Base-by-base conservation (phyloP, 306 rosid genomes). In the Astragalus glycyphyllos region DNA sequence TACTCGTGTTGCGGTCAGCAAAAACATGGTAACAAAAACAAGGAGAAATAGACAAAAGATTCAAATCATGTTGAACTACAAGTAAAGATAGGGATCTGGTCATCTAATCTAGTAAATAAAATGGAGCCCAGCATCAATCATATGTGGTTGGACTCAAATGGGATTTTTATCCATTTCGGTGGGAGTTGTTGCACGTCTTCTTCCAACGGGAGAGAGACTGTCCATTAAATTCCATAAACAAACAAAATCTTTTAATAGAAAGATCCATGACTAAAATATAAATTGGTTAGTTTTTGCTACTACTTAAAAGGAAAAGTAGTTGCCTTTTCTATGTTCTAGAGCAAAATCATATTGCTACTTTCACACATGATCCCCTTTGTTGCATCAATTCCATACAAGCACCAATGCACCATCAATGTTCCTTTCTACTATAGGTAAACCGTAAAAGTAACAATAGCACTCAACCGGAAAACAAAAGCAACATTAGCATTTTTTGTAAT, bases 151-250 rank as follows among this genome's bases (percentile, higher is more conserved):
- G 75, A 64, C 68, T 58, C 37, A 65, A 70, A 56, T 13, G 38
- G 6, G 7, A 8, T 35, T 69, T 58, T 51, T 1, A 11, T 11
- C 56, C 20, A 49, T 62, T 66, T 72, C 37, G 79, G 72, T 81
- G 46, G 65, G 50, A 56, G 73, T 57, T 58, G 74, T 75, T 69
- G 37, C n/a, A n/a, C n/a, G n/a, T n/a, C n/a, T n/a, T n/a, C 42
- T 29, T 53, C 42, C 40, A 70, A 34, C 12, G 10, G 72, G 15
- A 41, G 4, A 48, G 15, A 45, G 46, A 45, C 17, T 34, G 35
- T 56, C 17, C 31, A 58, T 58, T 17, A 37, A 65, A 50, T 66
- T 65, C 54, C 12, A 45, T 45, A 59, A 74, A 59, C 23, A 40
- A 53, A 69, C 77, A 41, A 45, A 65, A 58, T 65, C 38, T 23